These are phyloP conservation scores for Artomyces pyxidatus DNA, from an alignment of 768 basidiomycete genomes.

Conservation along the genomic window DNA sequence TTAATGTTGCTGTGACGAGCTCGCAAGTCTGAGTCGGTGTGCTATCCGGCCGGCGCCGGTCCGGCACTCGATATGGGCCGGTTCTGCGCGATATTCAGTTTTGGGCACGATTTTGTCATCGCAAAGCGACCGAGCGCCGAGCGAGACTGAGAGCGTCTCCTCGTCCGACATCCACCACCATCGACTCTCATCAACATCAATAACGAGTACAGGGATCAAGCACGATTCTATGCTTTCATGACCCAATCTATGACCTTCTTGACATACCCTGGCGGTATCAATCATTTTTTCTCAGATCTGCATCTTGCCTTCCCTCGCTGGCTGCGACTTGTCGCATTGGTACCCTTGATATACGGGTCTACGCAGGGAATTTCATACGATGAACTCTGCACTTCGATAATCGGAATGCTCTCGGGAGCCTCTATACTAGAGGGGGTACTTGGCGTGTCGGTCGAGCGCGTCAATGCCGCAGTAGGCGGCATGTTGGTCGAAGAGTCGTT, in stretches of 20 bases:
- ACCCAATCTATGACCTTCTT: not conserved
- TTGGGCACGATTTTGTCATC: too few species aligned
- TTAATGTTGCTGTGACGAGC: too few species aligned
- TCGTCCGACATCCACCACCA: not conserved
- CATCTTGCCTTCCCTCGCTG: conserved; percentile 11
- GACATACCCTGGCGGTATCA: conserved; percentile 10
- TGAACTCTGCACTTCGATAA: conserved; percentile 7
- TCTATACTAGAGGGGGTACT: conserved; percentile 4
- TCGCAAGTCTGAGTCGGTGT: too few species aligned
- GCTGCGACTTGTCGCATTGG: conserved; percentile 10
- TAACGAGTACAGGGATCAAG: not conserved
- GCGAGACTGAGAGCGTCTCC: not conserved
- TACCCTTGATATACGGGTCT: conserved; percentile 10
- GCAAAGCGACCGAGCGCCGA: not conserved
- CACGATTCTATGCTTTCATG: not conserved
- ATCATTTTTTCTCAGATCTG: conserved; percentile 14
- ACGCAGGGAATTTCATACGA: conserved; percentile 1
- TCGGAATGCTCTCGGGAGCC: conserved; percentile 2
- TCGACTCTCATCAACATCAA: conserved; percentile 3
- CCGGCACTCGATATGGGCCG: too few species aligned
- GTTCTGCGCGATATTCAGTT: too few species aligned
- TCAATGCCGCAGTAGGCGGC: conserved; percentile 5
- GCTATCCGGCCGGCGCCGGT: too few species aligned
- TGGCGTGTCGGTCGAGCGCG: conserved; percentile 7
- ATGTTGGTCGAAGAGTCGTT: conserved; percentile 10